Percentiles rank a stretch among this genome's conserved stretches.
phyloP scores from a whole-genome alignment of 2,329 filamentous ascomycete species.

The Uncinocarpus reesii region DNA sequence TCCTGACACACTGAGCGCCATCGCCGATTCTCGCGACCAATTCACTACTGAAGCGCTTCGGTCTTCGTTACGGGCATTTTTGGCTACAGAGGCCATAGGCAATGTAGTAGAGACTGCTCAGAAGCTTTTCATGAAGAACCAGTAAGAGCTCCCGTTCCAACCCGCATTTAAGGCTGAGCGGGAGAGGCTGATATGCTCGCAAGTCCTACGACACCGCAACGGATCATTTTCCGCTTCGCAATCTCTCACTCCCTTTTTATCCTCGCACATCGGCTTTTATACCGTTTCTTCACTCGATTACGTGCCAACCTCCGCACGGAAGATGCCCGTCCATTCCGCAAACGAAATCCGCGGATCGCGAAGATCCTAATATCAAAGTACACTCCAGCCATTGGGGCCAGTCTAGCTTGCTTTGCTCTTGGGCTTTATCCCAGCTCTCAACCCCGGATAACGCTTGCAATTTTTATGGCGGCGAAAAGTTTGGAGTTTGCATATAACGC shows the following conservation, averaged over 20 bases:
- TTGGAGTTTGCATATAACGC: conserved; percentile 81
- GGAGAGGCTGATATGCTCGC: conserved; percentile 10
- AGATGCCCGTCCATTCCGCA: conserved; percentile 69
- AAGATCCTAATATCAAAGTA: conserved; percentile 68
- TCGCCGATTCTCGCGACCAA: conserved; percentile 47
- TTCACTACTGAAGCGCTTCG: conserved; percentile 61
- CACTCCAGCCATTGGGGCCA: conserved; percentile 82
- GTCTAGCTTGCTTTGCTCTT: conserved; percentile 71
- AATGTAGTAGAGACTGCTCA: conserved; percentile 50
- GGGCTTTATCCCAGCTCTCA: conserved; percentile 63
- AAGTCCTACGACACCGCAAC: conserved; percentile 4
- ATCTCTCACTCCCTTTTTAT: conserved; percentile 75
- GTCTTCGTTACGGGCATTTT: conserved; percentile 60
- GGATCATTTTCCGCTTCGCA: conserved; percentile 58
- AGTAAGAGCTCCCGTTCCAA: background rate
- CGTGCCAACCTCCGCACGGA: conserved; percentile 67
- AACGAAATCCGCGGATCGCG: conserved; percentile 68
- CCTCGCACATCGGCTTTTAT: conserved; percentile 76
- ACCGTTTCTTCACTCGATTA: conserved; percentile 76
- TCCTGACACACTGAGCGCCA: conserved; percentile 43
- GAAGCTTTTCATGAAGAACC: conserved; percentile 8
- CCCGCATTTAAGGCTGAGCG: background rate
- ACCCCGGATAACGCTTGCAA: conserved; percentile 66
- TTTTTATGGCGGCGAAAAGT: conserved; percentile 70
- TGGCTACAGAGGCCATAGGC: conserved; percentile 52